phyloP scores from a whole-genome alignment of 129 eudicot genomes.

The Pulicaria dysenterica region DNA sequence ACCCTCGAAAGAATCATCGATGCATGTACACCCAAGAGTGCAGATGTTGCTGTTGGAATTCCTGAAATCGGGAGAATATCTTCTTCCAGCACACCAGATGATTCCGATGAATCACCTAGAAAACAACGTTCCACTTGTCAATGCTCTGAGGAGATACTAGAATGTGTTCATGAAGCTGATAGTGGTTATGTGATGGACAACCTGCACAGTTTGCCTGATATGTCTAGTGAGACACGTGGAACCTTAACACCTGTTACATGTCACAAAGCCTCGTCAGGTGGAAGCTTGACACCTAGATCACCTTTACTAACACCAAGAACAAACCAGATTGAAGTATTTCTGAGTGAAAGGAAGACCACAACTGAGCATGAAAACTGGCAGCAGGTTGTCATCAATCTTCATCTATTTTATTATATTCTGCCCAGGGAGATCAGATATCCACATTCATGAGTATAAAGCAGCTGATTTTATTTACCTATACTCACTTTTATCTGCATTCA shows the following conservation, averaged over 20 bases:
- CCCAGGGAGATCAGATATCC: neutral
- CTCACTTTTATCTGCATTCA: no score
- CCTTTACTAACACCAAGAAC: conserved; percentile 84
- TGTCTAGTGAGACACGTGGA: conserved; percentile 50
- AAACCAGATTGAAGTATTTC: conserved; percentile 69
- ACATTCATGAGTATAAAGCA: neutral
- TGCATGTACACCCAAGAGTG: conserved; percentile 72
- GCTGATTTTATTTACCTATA: no score
- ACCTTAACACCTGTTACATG: conserved; percentile 45
- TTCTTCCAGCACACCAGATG: conserved; percentile 54
- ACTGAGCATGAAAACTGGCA: conserved; percentile 74
- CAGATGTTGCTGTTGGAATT: conserved; percentile 51
- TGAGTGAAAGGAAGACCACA: conserved; percentile 62
- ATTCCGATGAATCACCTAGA: conserved; percentile 60
- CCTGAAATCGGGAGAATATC: conserved; percentile 55
- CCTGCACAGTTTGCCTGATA: conserved; percentile 42
- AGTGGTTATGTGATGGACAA: conserved; percentile 45
- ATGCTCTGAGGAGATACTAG: conserved; percentile 57
- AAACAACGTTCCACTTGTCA: conserved; percentile 33
- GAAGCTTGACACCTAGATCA: conserved; percentile 91
- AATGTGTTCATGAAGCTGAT: conserved; percentile 59
- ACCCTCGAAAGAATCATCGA: conserved; percentile 84
- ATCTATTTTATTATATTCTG: conserved; percentile 12
- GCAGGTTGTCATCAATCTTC: conserved; percentile 49
- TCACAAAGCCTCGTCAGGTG: conserved; percentile 58